Percentiles rank a stretch among this genome's conserved stretches.
Evolutionary conservation across 1,284 basidiomycete genomes (phyloP).

Genomic region (Cutaneotrichosporon cavernicola): DNA sequence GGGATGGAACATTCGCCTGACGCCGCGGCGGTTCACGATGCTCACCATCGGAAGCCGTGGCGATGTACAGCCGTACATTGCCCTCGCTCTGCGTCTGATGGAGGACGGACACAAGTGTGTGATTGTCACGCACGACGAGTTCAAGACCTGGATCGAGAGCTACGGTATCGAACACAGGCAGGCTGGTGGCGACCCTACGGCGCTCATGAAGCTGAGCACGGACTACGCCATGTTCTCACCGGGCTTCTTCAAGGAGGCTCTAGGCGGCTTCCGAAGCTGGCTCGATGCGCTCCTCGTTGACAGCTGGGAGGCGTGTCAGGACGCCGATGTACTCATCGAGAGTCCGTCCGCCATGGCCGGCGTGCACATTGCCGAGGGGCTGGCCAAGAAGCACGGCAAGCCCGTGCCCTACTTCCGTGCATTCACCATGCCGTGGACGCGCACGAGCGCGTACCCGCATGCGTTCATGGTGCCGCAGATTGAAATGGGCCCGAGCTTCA

Average conservation of each 20-base stretch:
- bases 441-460: slow-evolving; percentile 85
- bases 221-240: slow-evolving; percentile 75
- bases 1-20: slow-evolving; percentile 29
- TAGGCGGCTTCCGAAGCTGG: slow-evolving; percentile 87
- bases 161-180: slow-evolving; percentile 68
- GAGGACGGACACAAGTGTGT: slow-evolving; percentile 60
- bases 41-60: slow-evolving; percentile 71
- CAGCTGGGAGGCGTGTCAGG: slow-evolving; percentile 93
- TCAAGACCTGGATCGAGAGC: slow-evolving; percentile 90
- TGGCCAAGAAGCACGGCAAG: slow-evolving; percentile 52
- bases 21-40: slow-evolving; percentile 46
- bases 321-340: slow-evolving; percentile 88
- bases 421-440: slow-evolving; percentile 69
- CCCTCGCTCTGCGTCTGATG: slow-evolving; percentile 68
- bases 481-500: slow-evolving; percentile 92
- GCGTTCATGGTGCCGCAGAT: slow-evolving; percentile 94
- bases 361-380: slow-evolving; percentile 93
- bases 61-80: slow-evolving; percentile 92
- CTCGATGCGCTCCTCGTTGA: slow-evolving; percentile 90
- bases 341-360: slow-evolving; percentile 98
- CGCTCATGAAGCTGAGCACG: slow-evolving; percentile 75
- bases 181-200: slow-evolving; percentile 92
- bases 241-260: slow-evolving; percentile 73
- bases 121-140: slow-evolving; percentile 75
- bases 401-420: slow-evolving; percentile 87